Conservation (phyloP, 2,329 filamentous ascomycete genomes). For the Hypoxylon sp. region DNA sequence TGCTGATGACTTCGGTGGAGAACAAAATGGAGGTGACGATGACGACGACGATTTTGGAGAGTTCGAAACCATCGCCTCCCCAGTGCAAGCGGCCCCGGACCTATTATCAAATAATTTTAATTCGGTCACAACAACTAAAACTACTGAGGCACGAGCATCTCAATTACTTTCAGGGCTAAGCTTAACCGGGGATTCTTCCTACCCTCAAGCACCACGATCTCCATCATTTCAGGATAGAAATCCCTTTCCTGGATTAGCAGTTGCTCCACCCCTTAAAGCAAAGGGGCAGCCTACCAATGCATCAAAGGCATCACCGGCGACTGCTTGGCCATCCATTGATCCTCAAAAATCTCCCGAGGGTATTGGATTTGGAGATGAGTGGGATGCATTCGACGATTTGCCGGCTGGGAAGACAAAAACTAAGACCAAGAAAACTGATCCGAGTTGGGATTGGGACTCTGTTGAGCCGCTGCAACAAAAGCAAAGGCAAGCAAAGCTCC, state of each 20-base stretch:
- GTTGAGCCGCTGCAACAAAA: constrained; percentile 32
- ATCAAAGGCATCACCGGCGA: constrained; percentile 51
- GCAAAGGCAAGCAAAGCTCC: constrained; percentile 17
- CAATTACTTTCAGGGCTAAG: constrained; percentile 49
- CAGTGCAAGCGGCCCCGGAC: constrained; percentile 44
- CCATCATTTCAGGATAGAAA: constrained; percentile 63
- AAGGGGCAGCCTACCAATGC: constrained; percentile 47
- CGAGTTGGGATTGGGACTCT: constrained; percentile 45
- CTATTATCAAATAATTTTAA: constrained; percentile 54
- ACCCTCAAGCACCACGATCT: constrained; percentile 59
- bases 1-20: constrained; percentile 62
- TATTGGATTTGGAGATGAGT: constrained; percentile 54
- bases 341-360: constrained; percentile 26
- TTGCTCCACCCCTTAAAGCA: constrained; percentile 54
- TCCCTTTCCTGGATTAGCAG: constrained; percentile 58
- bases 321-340: constrained; percentile 57
- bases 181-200: constrained; percentile 46
- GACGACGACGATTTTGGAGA: constrained; percentile 68
- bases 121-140: constrained; percentile 44
- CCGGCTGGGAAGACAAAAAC: constrained; percentile 42
- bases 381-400: constrained; percentile 61
- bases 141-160: constrained; percentile 42
- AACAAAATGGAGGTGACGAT: constrained; percentile 53
- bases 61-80: constrained; percentile 59
- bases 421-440: constrained; percentile 27